Evolutionary conservation across 1,284 basidiomycete genomes (phyloP).

Genomic region (Cryptococcus sp.): DNA sequence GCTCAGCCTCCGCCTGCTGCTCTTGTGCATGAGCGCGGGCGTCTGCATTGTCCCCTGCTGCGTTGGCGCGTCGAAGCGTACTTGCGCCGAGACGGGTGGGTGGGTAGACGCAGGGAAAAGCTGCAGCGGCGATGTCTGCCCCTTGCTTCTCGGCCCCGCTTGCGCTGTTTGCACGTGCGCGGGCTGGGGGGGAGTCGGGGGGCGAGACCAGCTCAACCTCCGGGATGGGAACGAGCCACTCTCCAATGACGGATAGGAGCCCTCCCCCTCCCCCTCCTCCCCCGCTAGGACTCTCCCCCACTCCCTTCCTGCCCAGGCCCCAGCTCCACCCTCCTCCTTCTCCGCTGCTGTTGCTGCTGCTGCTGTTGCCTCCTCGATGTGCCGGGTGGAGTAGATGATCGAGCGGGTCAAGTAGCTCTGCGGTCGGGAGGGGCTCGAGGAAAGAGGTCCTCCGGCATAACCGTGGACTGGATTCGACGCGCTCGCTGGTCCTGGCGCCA

Average conservation of each 20-base stretch:
- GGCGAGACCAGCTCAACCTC: constrained; percentile 4
- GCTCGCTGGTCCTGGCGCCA: not conserved
- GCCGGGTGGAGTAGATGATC: constrained; percentile 17
- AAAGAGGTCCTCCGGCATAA: constrained; percentile 15
- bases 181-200: not conserved
- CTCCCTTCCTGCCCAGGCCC: constrained; percentile 4
- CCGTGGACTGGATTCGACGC: not conserved
- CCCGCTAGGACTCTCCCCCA: not conserved
- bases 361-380: not conserved
- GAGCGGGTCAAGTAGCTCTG: constrained; percentile 23
- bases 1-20: too few relatives aligned
- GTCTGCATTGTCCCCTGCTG: too few relatives aligned
- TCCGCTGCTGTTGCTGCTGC: constrained; percentile 1
- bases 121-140: not conserved
- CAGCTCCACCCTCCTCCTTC: not conserved
- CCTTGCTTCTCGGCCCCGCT: not conserved
- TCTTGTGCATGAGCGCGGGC: constrained; percentile 1
- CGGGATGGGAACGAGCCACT: constrained; percentile 20
- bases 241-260: constrained; percentile 19
- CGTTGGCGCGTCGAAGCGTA: too few relatives aligned
- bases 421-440: constrained; percentile 22
- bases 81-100: too few relatives aligned
- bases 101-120: not conserved
- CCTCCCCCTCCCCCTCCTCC: constrained; percentile 8
- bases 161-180: not conserved